Evolutionary conservation across 2,329 filamentous ascomycete genomes (phyloP), one percentile per base, ranked within the genome.

Genomic region (Microthyrium microscopicum): DNA sequence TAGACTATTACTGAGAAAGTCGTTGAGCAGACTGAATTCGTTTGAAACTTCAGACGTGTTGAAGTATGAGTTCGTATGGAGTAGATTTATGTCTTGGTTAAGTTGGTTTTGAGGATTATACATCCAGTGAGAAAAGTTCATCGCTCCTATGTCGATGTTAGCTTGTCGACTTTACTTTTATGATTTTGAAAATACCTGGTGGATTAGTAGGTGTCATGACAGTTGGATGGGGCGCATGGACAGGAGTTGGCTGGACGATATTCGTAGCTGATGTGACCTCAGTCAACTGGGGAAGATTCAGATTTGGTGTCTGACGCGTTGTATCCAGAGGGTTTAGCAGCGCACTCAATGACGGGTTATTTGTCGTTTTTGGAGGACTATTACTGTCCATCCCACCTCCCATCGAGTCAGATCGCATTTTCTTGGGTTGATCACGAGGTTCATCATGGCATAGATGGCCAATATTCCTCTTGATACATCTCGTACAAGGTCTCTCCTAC

Each of bases 391-490:
- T 48, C 44, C n/a, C n/a, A 33, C 45, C 48, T 32, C 48, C 31
- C 34, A 41, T 52, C 26, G 60, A 45, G 16, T 63, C 60, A 25
- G 56, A 57, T 60, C 87, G 93, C 46, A 69, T 60, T 58, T 85
- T 87, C 59, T 89, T 92, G 39, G 77, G 71, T 44, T 74, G 65
- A 50, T 98, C 87, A 56, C 87, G 77, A 45, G 85, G 87, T 59
- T 95, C 89, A 58, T 98, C 89, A 62, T 94, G 89, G 58, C 89
- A 98, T 44, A 98, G 69, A 58, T 98, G 89, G 48, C 87, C 89
- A 56, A 98, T 98, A 61, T 93, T 93, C 51, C 89, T 77, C 62
- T 95, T 98, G 60, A 95, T 82, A 65, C 89, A 98, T 60, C 89
- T 73, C 49, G 83, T 87, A 69, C 89, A 98, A 50, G 89, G 89